A percentile compares a stretch with the other conserved stretches of the same genome.
phyloP scores from a whole-genome alignment of 106 monocot species.

The Iris macrosiphon region DNA sequence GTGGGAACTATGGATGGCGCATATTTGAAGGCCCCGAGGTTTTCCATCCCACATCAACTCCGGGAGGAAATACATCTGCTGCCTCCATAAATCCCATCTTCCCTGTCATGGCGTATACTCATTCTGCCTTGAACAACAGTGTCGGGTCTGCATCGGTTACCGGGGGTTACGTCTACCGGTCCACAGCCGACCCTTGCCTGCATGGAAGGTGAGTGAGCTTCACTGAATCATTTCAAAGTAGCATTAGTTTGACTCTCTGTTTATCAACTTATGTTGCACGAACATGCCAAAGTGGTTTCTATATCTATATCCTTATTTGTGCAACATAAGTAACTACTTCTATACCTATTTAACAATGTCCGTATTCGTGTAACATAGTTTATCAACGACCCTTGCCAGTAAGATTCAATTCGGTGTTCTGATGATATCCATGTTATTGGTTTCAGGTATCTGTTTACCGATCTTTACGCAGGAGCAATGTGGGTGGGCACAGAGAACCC shows the following conservation, averaged over 20 bases:
- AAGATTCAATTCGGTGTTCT: background rate
- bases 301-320: too few relatives aligned
- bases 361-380: too few relatives aligned
- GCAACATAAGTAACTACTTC: too few relatives aligned
- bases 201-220: constrained; percentile 59
- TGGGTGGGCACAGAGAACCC: constrained; percentile 77
- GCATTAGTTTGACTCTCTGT: too few relatives aligned
- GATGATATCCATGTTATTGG: background rate
- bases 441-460: constrained; percentile 72
- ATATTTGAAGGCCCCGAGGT: constrained; percentile 69
- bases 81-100: constrained; percentile 50
- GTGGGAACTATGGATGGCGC: constrained; percentile 95
- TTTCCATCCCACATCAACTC: constrained; percentile 26
- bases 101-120: constrained; percentile 80
- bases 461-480: constrained; percentile 53
- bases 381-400: too few relatives aligned
- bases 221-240: too few relatives aligned
- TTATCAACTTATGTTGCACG: too few relatives aligned
- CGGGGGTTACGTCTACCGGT: constrained; percentile 84
- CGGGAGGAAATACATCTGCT: constrained; percentile 41
- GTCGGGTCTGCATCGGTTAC: constrained; percentile 65
- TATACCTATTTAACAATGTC: too few relatives aligned
- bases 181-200: constrained; percentile 77
- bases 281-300: too few relatives aligned
- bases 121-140: constrained; percentile 44